Percentiles rank a stretch among this genome's conserved stretches.
Conservation (phyloP, 441 rosid species). For the Omphalea diandra region DNA sequence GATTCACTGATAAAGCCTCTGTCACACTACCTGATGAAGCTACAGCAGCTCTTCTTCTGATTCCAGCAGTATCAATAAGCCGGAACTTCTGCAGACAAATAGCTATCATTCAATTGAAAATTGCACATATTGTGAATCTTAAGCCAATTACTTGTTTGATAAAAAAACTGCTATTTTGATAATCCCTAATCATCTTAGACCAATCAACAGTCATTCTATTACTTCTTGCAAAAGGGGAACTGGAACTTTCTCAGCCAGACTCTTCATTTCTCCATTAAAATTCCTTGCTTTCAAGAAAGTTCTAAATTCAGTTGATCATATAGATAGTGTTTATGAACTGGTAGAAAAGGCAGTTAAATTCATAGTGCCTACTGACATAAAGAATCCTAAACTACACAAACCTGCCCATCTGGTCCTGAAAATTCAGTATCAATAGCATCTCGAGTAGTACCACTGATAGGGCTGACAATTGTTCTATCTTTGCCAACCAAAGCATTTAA, state of each 20-base stretch:
- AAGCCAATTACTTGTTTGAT: not conserved
- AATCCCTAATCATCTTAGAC: not conserved
- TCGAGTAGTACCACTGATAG: slow-evolving; percentile 97
- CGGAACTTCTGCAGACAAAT: slow-evolving; percentile 66
- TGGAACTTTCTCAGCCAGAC: not conserved
- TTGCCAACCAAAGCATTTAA: slow-evolving; percentile 96
- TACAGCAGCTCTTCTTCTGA: slow-evolving; percentile 85
- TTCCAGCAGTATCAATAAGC: slow-evolving; percentile 97
- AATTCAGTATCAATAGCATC: slow-evolving; percentile 97
- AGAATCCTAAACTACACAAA: slow-evolving; percentile 25
- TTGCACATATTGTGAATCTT: not conserved
- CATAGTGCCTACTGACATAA: not conserved
- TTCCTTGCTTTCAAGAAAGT: no score
- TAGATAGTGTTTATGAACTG: not conserved
- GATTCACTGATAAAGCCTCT: slow-evolving; percentile 88
- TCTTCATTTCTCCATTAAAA: no score
- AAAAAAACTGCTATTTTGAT: not conserved
- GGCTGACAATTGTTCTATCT: slow-evolving; percentile 97
- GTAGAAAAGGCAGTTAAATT: not conserved
- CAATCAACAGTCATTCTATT: not conserved
- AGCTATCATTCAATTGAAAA: not conserved
- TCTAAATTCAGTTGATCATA: not conserved
- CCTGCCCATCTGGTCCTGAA: slow-evolving; percentile 88
- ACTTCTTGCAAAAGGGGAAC: not conserved
- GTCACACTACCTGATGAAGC: slow-evolving; percentile 91